A percentile compares a stretch with the other conserved stretches of the same genome.
These are phyloP conservation scores for Trebouxia sp. DNA, from an alignment of 139 green algal genomes.

Conservation along the genomic window DNA sequence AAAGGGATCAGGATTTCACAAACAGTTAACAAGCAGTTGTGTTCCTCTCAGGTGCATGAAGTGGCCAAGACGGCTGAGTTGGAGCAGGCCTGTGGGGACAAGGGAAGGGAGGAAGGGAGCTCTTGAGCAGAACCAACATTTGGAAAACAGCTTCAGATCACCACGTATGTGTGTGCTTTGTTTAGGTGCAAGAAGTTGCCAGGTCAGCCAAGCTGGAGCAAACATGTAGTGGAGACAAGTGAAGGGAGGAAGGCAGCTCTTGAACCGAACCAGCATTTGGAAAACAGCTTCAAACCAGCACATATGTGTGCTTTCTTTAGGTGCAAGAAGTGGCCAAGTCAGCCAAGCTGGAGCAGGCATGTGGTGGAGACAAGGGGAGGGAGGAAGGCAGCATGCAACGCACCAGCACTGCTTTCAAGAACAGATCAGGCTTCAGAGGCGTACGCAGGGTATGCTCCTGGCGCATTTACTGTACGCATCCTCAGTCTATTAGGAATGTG, in stretches of 20 bases:
- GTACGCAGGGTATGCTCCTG: conserved; percentile 53
- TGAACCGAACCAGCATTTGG: conserved; percentile 9
- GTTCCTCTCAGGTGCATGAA: too few relatives aligned
- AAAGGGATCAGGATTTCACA: too few relatives aligned
- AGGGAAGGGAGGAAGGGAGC: too few relatives aligned
- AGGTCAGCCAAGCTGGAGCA: background rate
- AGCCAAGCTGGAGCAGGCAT: background rate
- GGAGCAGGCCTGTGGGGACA: too few relatives aligned
- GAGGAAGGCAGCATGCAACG: background rate
- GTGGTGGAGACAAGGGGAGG: background rate
- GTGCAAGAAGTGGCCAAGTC: background rate
- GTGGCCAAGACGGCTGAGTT: too few relatives aligned
- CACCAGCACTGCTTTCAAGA: conserved; percentile 45
- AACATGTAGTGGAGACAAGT: background rate
- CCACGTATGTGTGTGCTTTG: too few relatives aligned
- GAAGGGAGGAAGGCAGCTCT: background rate
- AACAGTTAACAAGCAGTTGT: too few relatives aligned
- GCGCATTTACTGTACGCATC: background rate
- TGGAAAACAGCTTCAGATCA: too few relatives aligned
- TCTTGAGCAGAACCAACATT: background rate
- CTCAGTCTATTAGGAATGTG: background rate
- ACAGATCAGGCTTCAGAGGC: conserved; percentile 64
- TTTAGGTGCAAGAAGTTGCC: conserved; percentile 13
- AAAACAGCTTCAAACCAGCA: too few relatives aligned
- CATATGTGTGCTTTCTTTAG: too few relatives aligned